These are phyloP conservation scores for Boletus barrowsii DNA, from an alignment of 768 basidiomycete genomes.

Conservation along the genomic window DNA sequence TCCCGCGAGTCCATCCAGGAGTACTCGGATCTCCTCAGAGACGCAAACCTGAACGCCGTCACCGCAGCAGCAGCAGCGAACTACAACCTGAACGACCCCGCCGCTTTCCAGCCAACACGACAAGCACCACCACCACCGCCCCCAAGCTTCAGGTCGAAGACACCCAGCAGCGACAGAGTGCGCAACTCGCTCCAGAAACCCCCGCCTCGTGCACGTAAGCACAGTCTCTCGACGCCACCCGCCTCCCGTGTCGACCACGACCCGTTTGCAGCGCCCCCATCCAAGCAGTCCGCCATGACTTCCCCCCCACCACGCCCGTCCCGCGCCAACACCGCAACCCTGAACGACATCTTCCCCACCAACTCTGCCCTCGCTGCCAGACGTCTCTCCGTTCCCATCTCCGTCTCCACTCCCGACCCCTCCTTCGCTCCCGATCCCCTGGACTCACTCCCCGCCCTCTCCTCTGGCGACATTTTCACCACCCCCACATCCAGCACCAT, in stretches of 20 bases:
- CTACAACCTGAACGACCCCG: constrained; percentile 31
- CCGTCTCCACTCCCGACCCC: constrained; percentile 26
- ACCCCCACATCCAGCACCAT: not conserved
- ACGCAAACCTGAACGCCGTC: constrained; percentile 55
- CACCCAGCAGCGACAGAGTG: constrained; percentile 25
- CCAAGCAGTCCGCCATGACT: constrained; percentile 10
- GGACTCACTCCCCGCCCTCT: constrained; percentile 22
- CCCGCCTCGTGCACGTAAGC: constrained; percentile 50
- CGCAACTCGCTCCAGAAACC: constrained; percentile 66
- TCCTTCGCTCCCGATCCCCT: constrained; percentile 19
- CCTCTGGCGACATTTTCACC: constrained; percentile 12
- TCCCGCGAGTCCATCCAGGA: constrained; percentile 75
- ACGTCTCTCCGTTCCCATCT: constrained; percentile 49
- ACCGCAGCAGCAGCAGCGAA: constrained; percentile 36
- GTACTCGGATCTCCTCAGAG: constrained; percentile 68
- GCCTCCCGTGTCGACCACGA: constrained; percentile 34
- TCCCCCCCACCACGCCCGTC: constrained; percentile 71
- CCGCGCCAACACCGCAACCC: constrained; percentile 78
- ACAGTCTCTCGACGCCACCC: constrained; percentile 35
- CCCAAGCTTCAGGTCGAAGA: constrained; percentile 27
- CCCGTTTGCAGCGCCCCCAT: constrained; percentile 48
- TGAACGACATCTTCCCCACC: constrained; percentile 67
- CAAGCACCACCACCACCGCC: constrained; percentile 43
- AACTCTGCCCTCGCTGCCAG: constrained; percentile 42
- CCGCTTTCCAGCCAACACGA: constrained; percentile 37